Base-by-base conservation (phyloP, 208 protist genomes). In the Vickermania spadyakhi region DNA sequence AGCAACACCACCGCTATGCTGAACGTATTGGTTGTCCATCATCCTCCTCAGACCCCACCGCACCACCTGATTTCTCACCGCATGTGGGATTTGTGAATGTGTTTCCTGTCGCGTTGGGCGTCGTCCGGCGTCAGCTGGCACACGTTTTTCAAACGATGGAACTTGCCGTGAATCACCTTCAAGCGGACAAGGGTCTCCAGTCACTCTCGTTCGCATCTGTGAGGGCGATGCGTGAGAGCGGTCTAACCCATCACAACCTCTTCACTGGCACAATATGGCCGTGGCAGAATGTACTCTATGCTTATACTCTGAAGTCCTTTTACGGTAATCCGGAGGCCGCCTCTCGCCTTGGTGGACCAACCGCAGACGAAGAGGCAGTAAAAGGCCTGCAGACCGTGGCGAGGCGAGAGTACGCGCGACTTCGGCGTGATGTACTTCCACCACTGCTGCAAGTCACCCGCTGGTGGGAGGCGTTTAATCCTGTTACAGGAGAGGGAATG, bases 61-160 rank as follows among this genome's bases (percentile, higher is more conserved):
- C 18, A 18, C 61, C 25, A 14, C 69, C 58, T n/a, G 51, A 58
- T 42, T 88, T 90, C 55, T 86, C 78, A 11, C 71, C 80, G 1
- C 89, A 90, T 68, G 60, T 82, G 26, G 86, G 86, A 29, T 93
- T 90, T 52, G 81, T 66, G 3, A 93, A 86, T 55, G 58, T 93
- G 25, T 88, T 73, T 52, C 86, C 86, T 18, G 70, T 93, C 22
- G 56, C 88, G 62, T 70, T 86, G 18, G 83, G 80, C 1, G 58
- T 90, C 21, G 36, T 89, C 23, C 62, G 58, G 22, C 60, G 53
- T 18, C 62, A 90, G 56, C 51, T 62, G 58, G 67, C 69, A 42
- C 60, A 71, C 25, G 79, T 70, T 3, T 28, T 52, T n/a, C 31
- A 60, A 30, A 84, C 80, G 36, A 55, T 93, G 5, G 59, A 31